Conservation (phyloP, 108 stramenopile species). For the Skeletonema marinoi region DNA sequence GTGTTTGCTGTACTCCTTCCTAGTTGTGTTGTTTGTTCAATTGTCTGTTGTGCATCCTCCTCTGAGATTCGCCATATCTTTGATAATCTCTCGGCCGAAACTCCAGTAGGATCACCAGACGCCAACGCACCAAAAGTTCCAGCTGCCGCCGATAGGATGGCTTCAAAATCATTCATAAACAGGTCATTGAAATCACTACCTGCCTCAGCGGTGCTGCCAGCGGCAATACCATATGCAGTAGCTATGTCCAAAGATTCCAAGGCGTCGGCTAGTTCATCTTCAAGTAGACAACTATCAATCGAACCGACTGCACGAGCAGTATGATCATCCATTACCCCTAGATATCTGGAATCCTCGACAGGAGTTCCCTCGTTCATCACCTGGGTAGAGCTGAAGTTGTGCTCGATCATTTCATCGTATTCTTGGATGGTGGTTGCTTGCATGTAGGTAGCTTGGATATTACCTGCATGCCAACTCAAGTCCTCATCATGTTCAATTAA, state of each 20-base stretch:
- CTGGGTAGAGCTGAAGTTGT: no score
- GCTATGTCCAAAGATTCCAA: background rate
- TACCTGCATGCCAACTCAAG: no score
- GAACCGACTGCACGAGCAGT: no score
- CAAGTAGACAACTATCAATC: background rate
- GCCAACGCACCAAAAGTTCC: background rate
- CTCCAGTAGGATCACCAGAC: conserved; percentile 9
- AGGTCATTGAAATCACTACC: background rate
- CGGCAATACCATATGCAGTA: background rate
- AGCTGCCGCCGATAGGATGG: conserved; percentile 7
- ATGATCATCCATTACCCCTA: no score
- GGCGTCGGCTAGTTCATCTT: background rate
- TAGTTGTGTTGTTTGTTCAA: conserved; percentile 27
- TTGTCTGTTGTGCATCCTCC: conserved; percentile 16
- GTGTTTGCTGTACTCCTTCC: background rate
- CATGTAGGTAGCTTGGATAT: no score
- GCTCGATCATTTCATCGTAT: no score
- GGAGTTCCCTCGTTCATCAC: no score
- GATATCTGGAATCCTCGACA: no score
- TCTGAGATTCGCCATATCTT: conserved; percentile 37
- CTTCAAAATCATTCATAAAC: background rate
- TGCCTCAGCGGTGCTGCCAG: background rate
- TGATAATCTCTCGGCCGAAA: conserved; percentile 24
- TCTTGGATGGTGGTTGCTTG: no score
- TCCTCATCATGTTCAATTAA: no score